phyloP scores from a whole-genome alignment of 2,329 filamentous ascomycete genomes.

The Cercospora sesami region DNA sequence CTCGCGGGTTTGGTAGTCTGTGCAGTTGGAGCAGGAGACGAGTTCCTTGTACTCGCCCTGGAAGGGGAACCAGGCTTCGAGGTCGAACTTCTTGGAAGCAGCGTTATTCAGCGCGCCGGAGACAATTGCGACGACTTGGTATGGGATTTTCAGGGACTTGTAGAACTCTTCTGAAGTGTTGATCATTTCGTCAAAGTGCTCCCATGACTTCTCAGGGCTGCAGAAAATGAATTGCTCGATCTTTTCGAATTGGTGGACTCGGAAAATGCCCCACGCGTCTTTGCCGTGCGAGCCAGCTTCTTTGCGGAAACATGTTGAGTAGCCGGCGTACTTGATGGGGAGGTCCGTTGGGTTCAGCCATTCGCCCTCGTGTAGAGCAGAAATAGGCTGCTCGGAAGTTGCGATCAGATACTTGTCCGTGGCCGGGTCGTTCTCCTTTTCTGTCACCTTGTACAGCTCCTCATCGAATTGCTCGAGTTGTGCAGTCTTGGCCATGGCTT shows the following conservation, averaged over 20 bases:
- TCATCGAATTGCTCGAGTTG: constrained; percentile 97
- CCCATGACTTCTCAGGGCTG: constrained; percentile 88
- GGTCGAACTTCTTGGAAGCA: constrained; percentile 87
- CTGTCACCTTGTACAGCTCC: constrained; percentile 91
- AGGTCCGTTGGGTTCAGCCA: constrained; percentile 84
- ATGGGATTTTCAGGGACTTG: constrained; percentile 82
- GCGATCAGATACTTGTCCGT: constrained; percentile 83
- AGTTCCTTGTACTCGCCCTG: constrained; percentile 98
- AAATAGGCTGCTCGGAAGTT: constrained; percentile 93
- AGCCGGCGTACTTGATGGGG: constrained; percentile 85
- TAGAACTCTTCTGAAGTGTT: constrained; percentile 90
- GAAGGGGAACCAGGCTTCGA: constrained; percentile 95
- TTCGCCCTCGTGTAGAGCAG: constrained; percentile 81
- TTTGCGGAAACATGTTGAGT: constrained; percentile 92
- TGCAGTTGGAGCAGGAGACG: constrained; percentile 96
- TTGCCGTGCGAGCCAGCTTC: constrained; percentile 89
- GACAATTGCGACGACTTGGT: constrained; percentile 90
- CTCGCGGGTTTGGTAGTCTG: constrained; percentile 92
- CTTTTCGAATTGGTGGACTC: constrained; percentile 98
- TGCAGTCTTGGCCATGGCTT: constrained; percentile 96
- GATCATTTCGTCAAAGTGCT: constrained; percentile 93
- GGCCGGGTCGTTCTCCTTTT: constrained; percentile 74
- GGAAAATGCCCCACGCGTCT: constrained; percentile 97
- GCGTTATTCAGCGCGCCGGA: constrained; percentile 94
- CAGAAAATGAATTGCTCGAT: constrained; percentile 78